Base-by-base conservation (phyloP, 2,329 filamentous ascomycete genomes). In the Diaporthe longicolla region DNA sequence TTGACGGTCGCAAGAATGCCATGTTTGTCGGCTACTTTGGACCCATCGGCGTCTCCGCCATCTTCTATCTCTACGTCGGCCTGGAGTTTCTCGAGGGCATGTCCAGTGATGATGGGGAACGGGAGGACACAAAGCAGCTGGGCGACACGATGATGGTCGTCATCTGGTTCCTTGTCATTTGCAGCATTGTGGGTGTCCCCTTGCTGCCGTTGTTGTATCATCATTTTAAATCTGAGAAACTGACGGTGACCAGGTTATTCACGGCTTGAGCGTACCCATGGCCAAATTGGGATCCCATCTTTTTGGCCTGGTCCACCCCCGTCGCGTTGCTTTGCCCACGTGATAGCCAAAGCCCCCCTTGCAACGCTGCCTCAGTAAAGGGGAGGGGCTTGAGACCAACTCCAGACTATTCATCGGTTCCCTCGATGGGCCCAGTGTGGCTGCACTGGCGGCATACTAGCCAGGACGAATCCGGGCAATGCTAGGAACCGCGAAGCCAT, bases 21-120 rank as follows among this genome's bases (percentile, higher is more conserved):
- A 83, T 94, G 0, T 98, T 97, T 79, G 94, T 97, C 9, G 95
- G 95, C 0, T 98, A 97, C 85, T 98, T 98, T 77, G 95, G 95
- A 0, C 95, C 95, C 0, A 95, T 98, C 72, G 95, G 96, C 3
- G 95, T 98, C 1, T 98, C 94, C 19, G 95, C 95, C 0, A 89
- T 98, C 26, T 98, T 97, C 81, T 98, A 98, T 80, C 87, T 98
- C 9, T 97, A 95, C 79, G 86, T 98, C 75, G 92, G 89, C 54
- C 82, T 94, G 1, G 94, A 97, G 32, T 98, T 95, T 74, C 85
- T 98, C 63, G 83, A 82, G 35, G 83, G 73, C 1, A 79, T 90
- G 21, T 89, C 43, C 45, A 55, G 87, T 0, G 89, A 91, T 10
- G 85, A 93, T 70, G 92, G 90, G 0, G 80, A 88, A 40, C 84